Conservation (phyloP, 805 yeast species). For the Metschnikowia chrysomelidarum region DNA sequence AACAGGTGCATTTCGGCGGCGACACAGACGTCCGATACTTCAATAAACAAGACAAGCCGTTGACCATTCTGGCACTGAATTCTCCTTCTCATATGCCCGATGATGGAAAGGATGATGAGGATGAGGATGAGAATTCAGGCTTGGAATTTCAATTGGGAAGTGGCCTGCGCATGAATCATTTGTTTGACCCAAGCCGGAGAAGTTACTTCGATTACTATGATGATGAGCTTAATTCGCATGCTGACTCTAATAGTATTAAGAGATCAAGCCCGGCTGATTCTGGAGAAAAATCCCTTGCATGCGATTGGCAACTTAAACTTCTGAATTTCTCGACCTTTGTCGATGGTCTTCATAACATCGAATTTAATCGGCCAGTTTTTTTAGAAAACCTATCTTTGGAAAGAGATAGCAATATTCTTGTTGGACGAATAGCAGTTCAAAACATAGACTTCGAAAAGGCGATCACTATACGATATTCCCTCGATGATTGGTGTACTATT, state of each 20-base stretch:
- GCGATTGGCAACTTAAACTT: conserved; percentile 47
- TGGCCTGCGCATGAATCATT: conserved; percentile 2
- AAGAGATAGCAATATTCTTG: conserved; percentile 53
- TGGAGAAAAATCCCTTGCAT: no score
- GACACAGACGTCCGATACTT: conserved; percentile 70
- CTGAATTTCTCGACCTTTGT: conserved; percentile 35
- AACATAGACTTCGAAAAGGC: conserved; percentile 68
- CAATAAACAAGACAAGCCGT: conserved; percentile 69
- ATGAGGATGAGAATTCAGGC: conserved; percentile 12
- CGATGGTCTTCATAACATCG: neutral
- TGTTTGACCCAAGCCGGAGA: conserved; percentile 4
- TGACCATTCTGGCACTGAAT: conserved; percentile 65
- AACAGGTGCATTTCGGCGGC: conserved; percentile 79
- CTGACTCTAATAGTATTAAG: conserved; percentile 4
- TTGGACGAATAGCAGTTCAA: conserved; percentile 77
- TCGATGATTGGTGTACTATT: conserved; percentile 76
- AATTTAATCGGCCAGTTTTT: conserved; percentile 28
- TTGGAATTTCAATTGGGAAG: conserved; percentile 4
- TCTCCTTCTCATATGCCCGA: conserved; percentile 46
- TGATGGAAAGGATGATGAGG: conserved; percentile 23
- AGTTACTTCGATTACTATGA: conserved; percentile 19
- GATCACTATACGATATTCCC: conserved; percentile 70
- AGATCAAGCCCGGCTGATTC: conserved; percentile 4
- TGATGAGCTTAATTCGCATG: conserved; percentile 19
- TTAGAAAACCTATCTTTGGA: conserved; percentile 64